These are phyloP conservation scores for Cryptococcus jaspeensis DNA, from an alignment of 1,284 basidiomycete genomes.

Conservation along the genomic window DNA sequence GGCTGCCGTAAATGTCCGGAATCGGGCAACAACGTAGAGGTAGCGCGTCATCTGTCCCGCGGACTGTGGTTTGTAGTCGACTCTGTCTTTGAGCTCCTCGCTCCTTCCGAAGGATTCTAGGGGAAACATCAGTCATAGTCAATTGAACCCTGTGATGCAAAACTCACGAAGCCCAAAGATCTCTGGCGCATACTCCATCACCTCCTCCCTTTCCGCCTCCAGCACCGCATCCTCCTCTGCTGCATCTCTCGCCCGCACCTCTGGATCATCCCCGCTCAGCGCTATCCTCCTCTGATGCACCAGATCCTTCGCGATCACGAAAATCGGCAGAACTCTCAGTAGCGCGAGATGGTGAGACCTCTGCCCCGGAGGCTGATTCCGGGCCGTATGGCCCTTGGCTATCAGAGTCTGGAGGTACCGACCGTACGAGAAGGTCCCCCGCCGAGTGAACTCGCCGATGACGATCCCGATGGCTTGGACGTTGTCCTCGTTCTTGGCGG, in stretches of 20 bases:
- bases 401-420: conserved; percentile 80
- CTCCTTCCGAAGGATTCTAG: conserved; percentile 31
- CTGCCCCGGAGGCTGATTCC: conserved; percentile 12
- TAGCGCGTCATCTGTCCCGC: conserved; percentile 32
- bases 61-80: conserved; percentile 35
- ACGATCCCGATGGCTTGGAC: conserved; percentile 66
- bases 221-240: conserved; percentile 31
- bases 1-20: conserved; percentile 37
- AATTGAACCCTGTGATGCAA: too few relatives aligned
- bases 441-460: conserved; percentile 74
- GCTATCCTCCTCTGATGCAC: conserved; percentile 42
- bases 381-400: conserved; percentile 61
- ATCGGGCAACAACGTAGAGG: conserved; percentile 41
- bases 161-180: conserved; percentile 37
- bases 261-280: conserved; percentile 37
- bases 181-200: conserved; percentile 46
- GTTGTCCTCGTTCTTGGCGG: conserved; percentile 62
- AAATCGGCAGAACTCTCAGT: conserved; percentile 44
- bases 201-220: conserved; percentile 36
- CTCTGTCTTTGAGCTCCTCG: conserved; percentile 22
- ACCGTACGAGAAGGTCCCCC: conserved; percentile 76
- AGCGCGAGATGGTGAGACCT: conserved; percentile 41
- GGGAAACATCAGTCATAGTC: conserved; percentile 2
- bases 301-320: conserved; percentile 43
- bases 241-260: conserved; percentile 25